Base-by-base conservation (phyloP, 176 grass and related monocot species). In the Eleusine coracana region DNA sequence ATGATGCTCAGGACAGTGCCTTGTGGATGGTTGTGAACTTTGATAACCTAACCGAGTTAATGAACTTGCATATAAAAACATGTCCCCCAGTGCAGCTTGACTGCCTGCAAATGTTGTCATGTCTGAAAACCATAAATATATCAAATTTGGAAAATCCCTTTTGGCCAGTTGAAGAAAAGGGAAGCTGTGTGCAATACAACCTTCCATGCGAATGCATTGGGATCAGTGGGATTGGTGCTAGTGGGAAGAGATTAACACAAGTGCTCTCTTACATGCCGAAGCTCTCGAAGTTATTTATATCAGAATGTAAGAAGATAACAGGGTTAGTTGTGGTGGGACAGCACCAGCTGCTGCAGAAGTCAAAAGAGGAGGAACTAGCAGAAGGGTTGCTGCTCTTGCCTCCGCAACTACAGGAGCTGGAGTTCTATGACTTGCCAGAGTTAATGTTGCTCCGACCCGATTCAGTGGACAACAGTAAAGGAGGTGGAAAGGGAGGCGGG, bases 241-340 rank as follows among this genome's bases (percentile, higher is more conserved):
- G 21, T 60, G 56, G 21, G 1, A 60, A n/a, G 56, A 8, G 23
- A 60, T 60, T 60, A 60, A 23, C 56, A 25, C 21, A 23, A 23
- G 1, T 60, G 56, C 21, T 60, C 56, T 23, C 56, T 25, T 60
- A 60, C 56, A 23, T 60, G 56, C 21, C 56, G 7, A 60, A 60
- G 56, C 86, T 83, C 2, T 15, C 17, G 0, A 0, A 1, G 0
- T 25, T 87, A 31, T 0, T 0, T 0, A 2, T 69, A 1, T 0
- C 0, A 0, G 0, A 0, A 0, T 83, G 56, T 60, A 7, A 60
- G 7, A 25, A 60, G 20, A 60, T 60, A 60, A 60, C 56, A 60
- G 7, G 21, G 21, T 25, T 60, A 60, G 56, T 1, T 23, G 56
- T 60, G 56, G 7, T 4, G 20, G 66, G 9, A 46, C 10, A 46